Evolutionary conservation across 768 basidiomycete species (phyloP).

Genomic region (Mycena haematopus): DNA sequence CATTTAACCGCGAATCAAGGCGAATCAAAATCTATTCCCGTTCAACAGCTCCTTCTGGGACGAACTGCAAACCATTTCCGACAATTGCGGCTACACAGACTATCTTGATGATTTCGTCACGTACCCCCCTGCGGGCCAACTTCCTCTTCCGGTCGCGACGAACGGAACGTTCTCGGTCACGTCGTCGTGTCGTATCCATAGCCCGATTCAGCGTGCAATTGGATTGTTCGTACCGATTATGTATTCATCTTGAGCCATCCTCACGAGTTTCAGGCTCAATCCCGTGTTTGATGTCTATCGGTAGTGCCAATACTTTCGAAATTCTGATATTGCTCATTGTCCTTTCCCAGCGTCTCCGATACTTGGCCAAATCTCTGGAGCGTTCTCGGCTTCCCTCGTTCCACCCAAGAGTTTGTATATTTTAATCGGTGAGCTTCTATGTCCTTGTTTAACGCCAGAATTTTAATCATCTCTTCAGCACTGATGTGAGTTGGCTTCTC

Average conservation of each 20-base stretch:
- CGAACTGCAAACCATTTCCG: constrained; percentile 58
- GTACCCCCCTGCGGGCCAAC: constrained; percentile 65
- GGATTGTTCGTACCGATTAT: constrained; percentile 44
- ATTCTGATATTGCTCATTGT: neutral
- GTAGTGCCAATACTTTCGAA: constrained; percentile 28
- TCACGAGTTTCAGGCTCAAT: constrained; percentile 44
- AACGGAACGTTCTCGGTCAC: constrained; percentile 50
- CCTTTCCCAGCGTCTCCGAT: constrained; percentile 51
- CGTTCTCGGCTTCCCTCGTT: constrained; percentile 74
- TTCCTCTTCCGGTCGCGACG: constrained; percentile 63
- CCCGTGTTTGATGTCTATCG: constrained; percentile 64
- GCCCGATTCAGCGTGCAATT: constrained; percentile 55
- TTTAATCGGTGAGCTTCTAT: constrained; percentile 50
- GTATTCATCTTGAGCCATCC: neutral
- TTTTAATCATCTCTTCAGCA: constrained; percentile 33
- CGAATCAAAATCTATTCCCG: constrained; percentile 63
- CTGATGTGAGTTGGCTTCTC: constrained; percentile 41
- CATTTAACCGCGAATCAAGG: constrained; percentile 37
- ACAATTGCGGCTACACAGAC: constrained; percentile 61
- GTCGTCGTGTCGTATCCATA: constrained; percentile 52
- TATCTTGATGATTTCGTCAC: constrained; percentile 67
- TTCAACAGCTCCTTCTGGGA: constrained; percentile 63
- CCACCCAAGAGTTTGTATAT: constrained; percentile 61
- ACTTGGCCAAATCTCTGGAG: constrained; percentile 59
- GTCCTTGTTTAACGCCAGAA: neutral